Evolutionary conservation across 306 rosid species (phyloP).

Genomic region (Elaeagnus macrophylla): DNA sequence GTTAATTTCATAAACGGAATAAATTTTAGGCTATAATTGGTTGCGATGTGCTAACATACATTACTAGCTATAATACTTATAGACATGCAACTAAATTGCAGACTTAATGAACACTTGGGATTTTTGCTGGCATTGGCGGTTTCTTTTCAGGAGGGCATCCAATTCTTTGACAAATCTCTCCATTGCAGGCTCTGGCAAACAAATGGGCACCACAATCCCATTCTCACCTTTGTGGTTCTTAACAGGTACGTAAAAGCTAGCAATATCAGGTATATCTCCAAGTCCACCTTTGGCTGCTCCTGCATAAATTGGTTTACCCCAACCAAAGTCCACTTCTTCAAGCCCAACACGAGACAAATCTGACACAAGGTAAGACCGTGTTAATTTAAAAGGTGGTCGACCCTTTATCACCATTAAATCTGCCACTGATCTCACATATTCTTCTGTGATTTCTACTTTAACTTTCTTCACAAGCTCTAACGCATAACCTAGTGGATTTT

Average conservation of each 20-base stretch:
- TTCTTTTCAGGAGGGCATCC: no score
- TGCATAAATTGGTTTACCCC: slow-evolving; percentile 37
- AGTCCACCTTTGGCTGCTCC: slow-evolving; percentile 17
- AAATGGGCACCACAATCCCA: slow-evolving; percentile 24
- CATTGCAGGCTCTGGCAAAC: slow-evolving; percentile 32
- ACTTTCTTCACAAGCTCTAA: slow-evolving; percentile 20
- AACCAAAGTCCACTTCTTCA: slow-evolving; percentile 33
- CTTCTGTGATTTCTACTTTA: slow-evolving; percentile 16
- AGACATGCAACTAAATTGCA: no score
- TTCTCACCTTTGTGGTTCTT: slow-evolving; percentile 25
- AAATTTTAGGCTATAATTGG: no score
- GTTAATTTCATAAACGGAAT: no score
- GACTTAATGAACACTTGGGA: no score
- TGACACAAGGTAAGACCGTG: slow-evolving; percentile 12
- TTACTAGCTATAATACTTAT: no score
- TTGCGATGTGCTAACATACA: no score
- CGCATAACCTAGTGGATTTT: slow-evolving; percentile 15
- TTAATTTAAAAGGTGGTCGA: slow-evolving; percentile 3
- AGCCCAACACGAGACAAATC: slow-evolving; percentile 6
- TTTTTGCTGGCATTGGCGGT: no score
- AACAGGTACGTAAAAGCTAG: background rate
- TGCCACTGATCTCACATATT: slow-evolving; percentile 34
- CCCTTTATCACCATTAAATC: slow-evolving; percentile 28
- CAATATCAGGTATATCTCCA: background rate
- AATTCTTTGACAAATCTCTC: slow-evolving; percentile 18